Base-by-base conservation (phyloP, 768 basidiomycete species). In the Serendipita sp. region DNA sequence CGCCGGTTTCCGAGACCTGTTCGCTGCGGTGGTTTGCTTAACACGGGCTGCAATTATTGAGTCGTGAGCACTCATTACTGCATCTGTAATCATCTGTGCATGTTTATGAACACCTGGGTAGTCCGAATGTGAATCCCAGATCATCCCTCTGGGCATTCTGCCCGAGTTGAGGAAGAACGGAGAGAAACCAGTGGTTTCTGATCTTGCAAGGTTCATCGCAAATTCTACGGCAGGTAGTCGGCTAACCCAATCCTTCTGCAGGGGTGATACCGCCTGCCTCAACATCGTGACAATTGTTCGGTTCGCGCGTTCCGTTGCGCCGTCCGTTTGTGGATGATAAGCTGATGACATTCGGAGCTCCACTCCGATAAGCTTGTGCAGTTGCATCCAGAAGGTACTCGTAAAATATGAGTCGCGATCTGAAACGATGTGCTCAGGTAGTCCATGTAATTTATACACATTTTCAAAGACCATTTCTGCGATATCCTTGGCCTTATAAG, bases 391-490 rank as follows among this genome's bases (percentile, higher is more conserved):
- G 66, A 80, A 80, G 0, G 48, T 63, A n/a, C 76, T 76, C 0
- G 77, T 80, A 68, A 80, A 81, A 3, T 77, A 67, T 0, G 73
- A 66, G 64, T 79, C 78, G 0, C 77, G 67, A 63, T 80, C 78
- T 15, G 74, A 76, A 0, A 81, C 70, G 0, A 81, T 77, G 0
- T 64, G 30, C 1, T 67, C 64, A 0, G 77, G 79, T 0, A 80
- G 63, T 0, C 79, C 78, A 64, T 79, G 77, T 0, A 69, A 67
- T 10, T 74, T 75, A 35, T 77, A 78, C 0, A 79, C 68, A 1
- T 72, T 44, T 0, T 69, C 69, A 45, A 77, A 76, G 30, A 78
- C 68, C 0, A 77, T 11, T 44, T 78, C 72, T 0, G 77, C 76
- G 0, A 80, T 62, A 0, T 79, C 73, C 0, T 46, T 45, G 0